phyloP scores from a whole-genome alignment of 495 filamentous ascomycete species.

The Lasiosphaeria hispida region DNA sequence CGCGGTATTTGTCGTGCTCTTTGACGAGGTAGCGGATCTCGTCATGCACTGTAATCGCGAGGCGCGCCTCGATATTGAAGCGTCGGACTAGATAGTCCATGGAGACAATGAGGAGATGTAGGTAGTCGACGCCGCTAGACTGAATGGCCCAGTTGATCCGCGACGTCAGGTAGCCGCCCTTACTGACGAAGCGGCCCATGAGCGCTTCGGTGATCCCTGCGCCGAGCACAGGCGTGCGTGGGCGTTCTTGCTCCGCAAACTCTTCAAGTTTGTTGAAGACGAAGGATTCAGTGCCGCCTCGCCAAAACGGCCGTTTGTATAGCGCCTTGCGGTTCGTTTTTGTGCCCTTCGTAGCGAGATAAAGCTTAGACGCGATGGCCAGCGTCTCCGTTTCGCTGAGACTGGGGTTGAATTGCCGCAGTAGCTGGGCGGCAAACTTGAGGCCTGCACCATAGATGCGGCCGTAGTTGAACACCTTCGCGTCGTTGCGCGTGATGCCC shows the following conservation, averaged over 20 bases:
- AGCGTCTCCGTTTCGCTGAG: conserved; percentile 74
- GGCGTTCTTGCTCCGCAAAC: conserved; percentile 90
- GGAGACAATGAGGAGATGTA: conserved; percentile 86
- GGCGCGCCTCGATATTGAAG: conserved; percentile 77
- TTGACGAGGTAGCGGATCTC: conserved; percentile 93
- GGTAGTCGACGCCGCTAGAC: conserved; percentile 93
- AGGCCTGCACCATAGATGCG: conserved; percentile 96
- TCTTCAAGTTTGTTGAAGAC: conserved; percentile 98
- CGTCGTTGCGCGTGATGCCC: conserved; percentile 89
- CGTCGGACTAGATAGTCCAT: conserved; percentile 94
- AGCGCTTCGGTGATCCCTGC: conserved; percentile 96
- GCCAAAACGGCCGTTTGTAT: conserved; percentile 80
- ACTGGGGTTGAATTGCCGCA: conserved; percentile 87
- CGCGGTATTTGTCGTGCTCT: conserved; percentile 80
- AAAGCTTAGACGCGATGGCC: conserved; percentile 73
- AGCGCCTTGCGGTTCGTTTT: conserved; percentile 68
- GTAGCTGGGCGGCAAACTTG: conserved; percentile 84
- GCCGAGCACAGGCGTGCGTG: conserved; percentile 88
- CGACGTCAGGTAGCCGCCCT: conserved; percentile 89
- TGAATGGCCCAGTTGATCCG: conserved; percentile 99
- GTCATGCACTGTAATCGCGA: conserved; percentile 95
- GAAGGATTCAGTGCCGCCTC: conserved; percentile 92
- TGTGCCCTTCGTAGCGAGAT: conserved; percentile 83
- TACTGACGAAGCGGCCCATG: conserved; percentile 80
- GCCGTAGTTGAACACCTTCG: conserved; percentile 98